Evolutionary conservation across 768 basidiomycete species (phyloP), one percentile per base, ranked within the genome.

Genomic region (Rhizopogon vesiculosus): DNA sequence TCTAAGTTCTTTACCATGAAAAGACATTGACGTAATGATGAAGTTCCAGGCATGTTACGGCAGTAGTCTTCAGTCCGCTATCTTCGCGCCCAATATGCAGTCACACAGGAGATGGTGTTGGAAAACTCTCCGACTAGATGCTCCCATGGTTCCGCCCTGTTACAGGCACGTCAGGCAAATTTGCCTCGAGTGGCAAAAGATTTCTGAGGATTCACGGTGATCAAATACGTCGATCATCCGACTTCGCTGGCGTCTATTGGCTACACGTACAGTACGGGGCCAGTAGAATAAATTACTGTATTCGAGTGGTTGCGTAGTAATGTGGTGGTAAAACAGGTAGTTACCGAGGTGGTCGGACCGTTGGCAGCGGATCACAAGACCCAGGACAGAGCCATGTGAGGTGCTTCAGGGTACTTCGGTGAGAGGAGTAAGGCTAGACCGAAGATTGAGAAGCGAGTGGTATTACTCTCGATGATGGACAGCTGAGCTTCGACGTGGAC

Each of bases 361-460:
- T 54, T 31, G 41, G 7, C 45, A 45, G 44, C 43, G 31, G 49
- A 60, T 69, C 68, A 68, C 66, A 53, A 64, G 68, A 61, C 60
- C 57, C 19, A 51, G 48, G 51, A 50, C 9, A 29, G 22, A 15
- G 18, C 35, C 35, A 49, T 49, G 53, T 49, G 45, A 38, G 51
- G 42, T 3, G n/a, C 33, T 55, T 49, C 31, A 39, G 41, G 51
- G 38, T 3, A 22, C 33, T 55, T 49, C 40, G 43, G 41, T 38
- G 44, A 45, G 45, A 40, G 42, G 43, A 55, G 55, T 67, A 54
- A 58, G 58, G 63, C 22, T 41, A 50, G 42, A 51, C 12, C 50
- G 18, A 65, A 62, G 68, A 64, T 61, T 59, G 64, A 64, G 61
- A 71, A 63, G 60, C 55, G 22, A 43, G 35, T 40, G 12, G 25